Evolutionary conservation across 2,329 filamentous ascomycete species (phyloP).

Genomic region (Plectosphaerella plurivora): DNA sequence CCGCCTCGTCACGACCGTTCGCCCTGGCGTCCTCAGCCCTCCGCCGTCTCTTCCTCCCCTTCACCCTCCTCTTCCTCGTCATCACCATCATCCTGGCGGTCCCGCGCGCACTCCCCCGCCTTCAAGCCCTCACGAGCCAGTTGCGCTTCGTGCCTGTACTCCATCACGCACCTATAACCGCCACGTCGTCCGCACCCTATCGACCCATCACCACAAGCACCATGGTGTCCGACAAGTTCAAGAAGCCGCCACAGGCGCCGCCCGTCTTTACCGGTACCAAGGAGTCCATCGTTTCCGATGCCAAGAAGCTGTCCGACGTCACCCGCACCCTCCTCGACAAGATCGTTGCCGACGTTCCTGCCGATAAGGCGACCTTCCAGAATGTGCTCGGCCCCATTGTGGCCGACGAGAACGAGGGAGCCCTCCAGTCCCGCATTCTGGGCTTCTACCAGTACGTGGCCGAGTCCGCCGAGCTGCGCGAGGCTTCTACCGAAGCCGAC

Average conservation of each 20-base stretch:
- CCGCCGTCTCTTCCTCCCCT: conserved; percentile 38
- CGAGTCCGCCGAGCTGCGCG: conserved; percentile 60
- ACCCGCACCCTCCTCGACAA: conserved; percentile 63
- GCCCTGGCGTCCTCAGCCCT: conserved; percentile 31
- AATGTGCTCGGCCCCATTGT: conserved; percentile 64
- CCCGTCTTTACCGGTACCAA: conserved; percentile 74
- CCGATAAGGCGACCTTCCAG: conserved; percentile 47
- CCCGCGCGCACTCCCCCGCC: conserved; percentile 52
- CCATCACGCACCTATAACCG: conserved; percentile 19
- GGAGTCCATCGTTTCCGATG: conserved; percentile 61
- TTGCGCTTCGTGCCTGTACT: conserved; percentile 33
- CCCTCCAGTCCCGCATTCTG: conserved; percentile 59
- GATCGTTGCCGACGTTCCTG: conserved; percentile 57
- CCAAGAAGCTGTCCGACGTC: conserved; percentile 59
- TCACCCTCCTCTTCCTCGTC: conserved; percentile 51
- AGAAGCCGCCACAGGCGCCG: conserved; percentile 71
- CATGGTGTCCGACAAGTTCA: conserved; percentile 62
- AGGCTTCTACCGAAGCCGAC: conserved; percentile 73
- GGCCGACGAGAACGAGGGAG: conserved; percentile 63
- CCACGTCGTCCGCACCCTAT: conserved; percentile 20
- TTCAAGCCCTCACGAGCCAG: conserved; percentile 54
- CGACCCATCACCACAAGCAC: conserved; percentile 40
- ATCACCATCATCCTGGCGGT: conserved; percentile 63
- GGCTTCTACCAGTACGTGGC: conserved; percentile 81
- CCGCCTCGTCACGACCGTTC: conserved; percentile 6